Base-by-base conservation (phyloP, 805 yeast species). In the Ogataea wickerhamii region DNA sequence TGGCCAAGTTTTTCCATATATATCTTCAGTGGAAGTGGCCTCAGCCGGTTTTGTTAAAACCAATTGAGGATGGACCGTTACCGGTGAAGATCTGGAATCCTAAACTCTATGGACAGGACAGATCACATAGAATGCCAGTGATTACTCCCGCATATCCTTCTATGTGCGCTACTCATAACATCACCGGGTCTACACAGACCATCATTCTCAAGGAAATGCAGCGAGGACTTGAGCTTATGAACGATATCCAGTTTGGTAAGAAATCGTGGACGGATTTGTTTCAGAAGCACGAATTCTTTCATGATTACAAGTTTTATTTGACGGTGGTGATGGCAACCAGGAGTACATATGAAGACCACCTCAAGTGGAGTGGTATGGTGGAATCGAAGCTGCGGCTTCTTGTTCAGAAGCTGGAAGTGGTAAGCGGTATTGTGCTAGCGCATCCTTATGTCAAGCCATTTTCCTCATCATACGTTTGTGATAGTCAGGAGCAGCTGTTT, bases 41-140 rank as follows among this genome's bases (percentile, higher is more conserved):
- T 1, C 97, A 91, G 61, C 98, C 98, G 0, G 98, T 93, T 1
- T 68, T 93, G 26, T 69, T 93, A 39, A 89, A 87, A 55, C 93
- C 80, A 12, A 93, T 93, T 45, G 98, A 93, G 58, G 98, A 91
- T 64, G 98, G 98, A 1, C 98, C 98, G 0, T 65, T 93, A 31
- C 97, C 89, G 52, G 97, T 89, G 1, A 74, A 96, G 44, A 93
- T 93, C 6, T 93, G 98, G 98, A 93, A 93, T 59, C 98, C 98
- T 13, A 75, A 83, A 45, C 64, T 91, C 3, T 93, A 93, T 56
- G 82, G 93, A 1, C 87, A 80, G 51, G 98, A 93, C 60, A 75
- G 95, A 43, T 78, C 78, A 23, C 98, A 93, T 62, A 71, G 81
- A 49, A 93, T 93, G 98, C 98, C 98, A 0, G 95, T 93, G 8